Evolutionary conservation across 2,329 filamentous ascomycete genomes (phyloP).

Genomic region (Triangularia setosa): DNA sequence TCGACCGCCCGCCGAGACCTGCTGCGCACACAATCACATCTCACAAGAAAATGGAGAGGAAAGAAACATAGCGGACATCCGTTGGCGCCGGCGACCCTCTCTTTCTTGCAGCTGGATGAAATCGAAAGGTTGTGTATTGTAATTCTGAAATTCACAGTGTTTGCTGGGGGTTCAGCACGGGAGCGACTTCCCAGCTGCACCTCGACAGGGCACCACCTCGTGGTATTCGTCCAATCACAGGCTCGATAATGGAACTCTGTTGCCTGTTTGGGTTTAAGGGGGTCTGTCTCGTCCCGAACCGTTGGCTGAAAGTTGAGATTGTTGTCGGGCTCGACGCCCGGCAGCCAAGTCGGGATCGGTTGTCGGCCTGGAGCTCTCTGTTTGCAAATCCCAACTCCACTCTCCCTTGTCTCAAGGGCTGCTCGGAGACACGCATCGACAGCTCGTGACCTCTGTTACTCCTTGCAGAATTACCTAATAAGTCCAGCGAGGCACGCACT

Average conservation of each 20-base stretch:
- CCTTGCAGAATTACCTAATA: slow-evolving; percentile 9
- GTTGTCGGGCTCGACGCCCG: slow-evolving; percentile 12
- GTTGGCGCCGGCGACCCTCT: background rate
- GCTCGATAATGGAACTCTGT: slow-evolving; percentile 4
- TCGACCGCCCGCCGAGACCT: slow-evolving; percentile 14
- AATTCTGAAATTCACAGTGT: background rate
- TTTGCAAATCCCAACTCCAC: background rate
- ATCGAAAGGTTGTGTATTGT: background rate
- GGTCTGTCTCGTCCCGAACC: slow-evolving; percentile 22
- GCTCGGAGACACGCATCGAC: background rate
- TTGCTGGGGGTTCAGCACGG: background rate
- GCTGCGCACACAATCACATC: background rate
- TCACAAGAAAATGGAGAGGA: background rate
- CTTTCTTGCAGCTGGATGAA: background rate
- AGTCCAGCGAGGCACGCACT: background rate
- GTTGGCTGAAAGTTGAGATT: slow-evolving; percentile 12
- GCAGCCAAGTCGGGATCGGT: slow-evolving; percentile 6
- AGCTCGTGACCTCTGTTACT: slow-evolving; percentile 3
- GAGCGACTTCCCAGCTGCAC: background rate
- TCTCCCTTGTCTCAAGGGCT: background rate
- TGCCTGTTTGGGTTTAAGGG: slow-evolving; percentile 18
- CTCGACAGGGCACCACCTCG: background rate
- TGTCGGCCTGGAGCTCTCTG: background rate
- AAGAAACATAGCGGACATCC: slow-evolving; percentile 11
- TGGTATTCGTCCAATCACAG: slow-evolving; percentile 14